These are phyloP conservation scores for Phyllosticta citriasiana DNA, from an alignment of 2,329 filamentous ascomycete genomes.

Conservation along the genomic window DNA sequence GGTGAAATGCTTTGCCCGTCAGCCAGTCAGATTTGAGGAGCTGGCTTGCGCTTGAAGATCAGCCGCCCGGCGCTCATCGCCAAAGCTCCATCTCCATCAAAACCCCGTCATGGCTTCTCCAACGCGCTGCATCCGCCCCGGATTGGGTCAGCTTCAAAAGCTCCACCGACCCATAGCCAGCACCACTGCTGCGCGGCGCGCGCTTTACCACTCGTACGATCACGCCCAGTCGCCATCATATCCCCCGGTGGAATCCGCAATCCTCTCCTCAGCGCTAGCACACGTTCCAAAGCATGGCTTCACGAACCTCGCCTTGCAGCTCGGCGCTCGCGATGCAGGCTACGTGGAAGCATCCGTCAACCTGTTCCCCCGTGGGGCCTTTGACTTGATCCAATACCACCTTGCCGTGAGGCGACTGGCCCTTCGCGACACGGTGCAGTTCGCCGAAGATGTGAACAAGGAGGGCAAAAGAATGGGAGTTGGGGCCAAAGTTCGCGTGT, in stretches of 20 bases:
- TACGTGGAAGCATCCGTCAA: conserved; percentile 81
- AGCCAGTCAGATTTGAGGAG: not conserved
- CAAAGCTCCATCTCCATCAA: not conserved
- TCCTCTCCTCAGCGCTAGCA: conserved; percentile 69
- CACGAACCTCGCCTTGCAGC: conserved; percentile 58
- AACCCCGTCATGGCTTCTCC: conserved; percentile 21
- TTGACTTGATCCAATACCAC: conserved; percentile 73
- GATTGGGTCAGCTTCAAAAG: conserved; percentile 19
- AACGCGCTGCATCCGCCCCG: conserved; percentile 17
- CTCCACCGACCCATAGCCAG: conserved; percentile 14
- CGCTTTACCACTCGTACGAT: conserved; percentile 27
- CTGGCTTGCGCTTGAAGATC: not conserved
- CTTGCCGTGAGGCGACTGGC: conserved; percentile 56
- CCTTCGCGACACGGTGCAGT: conserved; percentile 43
- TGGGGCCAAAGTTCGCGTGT: conserved; percentile 54
- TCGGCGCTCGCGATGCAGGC: conserved; percentile 73
- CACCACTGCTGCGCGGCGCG: not conserved
- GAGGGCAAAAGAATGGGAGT: conserved; percentile 35
- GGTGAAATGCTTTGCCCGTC: too few species aligned
- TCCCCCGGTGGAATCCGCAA: conserved; percentile 57
- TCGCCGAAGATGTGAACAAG: conserved; percentile 22
- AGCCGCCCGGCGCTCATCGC: not conserved
- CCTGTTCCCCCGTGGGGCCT: conserved; percentile 67
- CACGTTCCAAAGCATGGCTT: conserved; percentile 81
- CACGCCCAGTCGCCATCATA: conserved; percentile 46